phyloP scores from a whole-genome alignment of 1,284 basidiomycete genomes.

The Wolfiporia cocos region DNA sequence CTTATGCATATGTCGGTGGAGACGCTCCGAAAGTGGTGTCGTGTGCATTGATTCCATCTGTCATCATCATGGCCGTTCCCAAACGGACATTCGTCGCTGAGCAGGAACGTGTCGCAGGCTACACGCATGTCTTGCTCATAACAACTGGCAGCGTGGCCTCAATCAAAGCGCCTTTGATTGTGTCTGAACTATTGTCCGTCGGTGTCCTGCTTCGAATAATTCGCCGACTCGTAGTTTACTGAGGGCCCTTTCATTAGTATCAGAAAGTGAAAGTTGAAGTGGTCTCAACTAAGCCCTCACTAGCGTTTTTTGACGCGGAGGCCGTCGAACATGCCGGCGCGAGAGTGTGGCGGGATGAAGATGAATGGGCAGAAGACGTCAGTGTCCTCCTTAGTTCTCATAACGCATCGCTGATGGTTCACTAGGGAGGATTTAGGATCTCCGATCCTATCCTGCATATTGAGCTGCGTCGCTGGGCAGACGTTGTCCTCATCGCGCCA shows the following conservation, averaged over 20 bases:
- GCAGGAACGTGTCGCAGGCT: slow-evolving; percentile 27
- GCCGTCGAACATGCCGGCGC: slow-evolving; percentile 51
- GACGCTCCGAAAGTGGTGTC: no score
- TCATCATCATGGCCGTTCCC: background rate
- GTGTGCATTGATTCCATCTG: background rate
- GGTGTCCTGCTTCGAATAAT: slow-evolving; percentile 22
- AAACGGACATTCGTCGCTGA: slow-evolving; percentile 19
- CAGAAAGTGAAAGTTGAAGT: slow-evolving; percentile 77
- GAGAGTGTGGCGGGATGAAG: slow-evolving; percentile 83
- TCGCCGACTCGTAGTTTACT: background rate
- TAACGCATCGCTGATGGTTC: background rate
- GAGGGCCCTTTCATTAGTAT: slow-evolving; percentile 38
- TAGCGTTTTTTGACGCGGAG: slow-evolving; percentile 69
- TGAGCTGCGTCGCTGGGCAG: slow-evolving; percentile 94
- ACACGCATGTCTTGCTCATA: slow-evolving; percentile 75
- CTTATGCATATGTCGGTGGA: no score
- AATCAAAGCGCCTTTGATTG: slow-evolving; percentile 89
- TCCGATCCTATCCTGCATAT: slow-evolving; percentile 96
- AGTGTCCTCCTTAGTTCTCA: slow-evolving; percentile 1
- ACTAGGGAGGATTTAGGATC: slow-evolving; percentile 54
- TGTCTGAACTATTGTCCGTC: slow-evolving; percentile 68
- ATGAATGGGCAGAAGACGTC: slow-evolving; percentile 77
- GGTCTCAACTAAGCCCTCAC: slow-evolving; percentile 73
- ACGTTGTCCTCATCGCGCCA: slow-evolving; percentile 90
- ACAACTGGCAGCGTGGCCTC: slow-evolving; percentile 93